A percentile compares a stretch with the other conserved stretches of the same genome.
Evolutionary conservation across 2,329 filamentous ascomycete genomes (phyloP).

Genomic region (Clonostachys rosea): DNA sequence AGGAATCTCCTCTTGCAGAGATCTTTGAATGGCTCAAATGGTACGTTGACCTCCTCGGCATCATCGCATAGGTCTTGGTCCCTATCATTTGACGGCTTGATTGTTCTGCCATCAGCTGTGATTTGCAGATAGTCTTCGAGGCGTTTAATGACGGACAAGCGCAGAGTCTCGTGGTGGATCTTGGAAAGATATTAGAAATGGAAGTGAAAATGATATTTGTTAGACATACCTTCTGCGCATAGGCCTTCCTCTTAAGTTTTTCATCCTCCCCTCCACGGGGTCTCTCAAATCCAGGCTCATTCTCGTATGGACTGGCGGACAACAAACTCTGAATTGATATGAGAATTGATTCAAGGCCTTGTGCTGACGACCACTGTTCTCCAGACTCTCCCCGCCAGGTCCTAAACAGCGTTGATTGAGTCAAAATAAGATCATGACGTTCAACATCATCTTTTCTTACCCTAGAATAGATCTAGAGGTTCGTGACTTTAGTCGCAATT

Average conservation of each 20-base stretch:
- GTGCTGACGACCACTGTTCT: constrained; percentile 95
- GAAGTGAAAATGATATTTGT: constrained; percentile 5
- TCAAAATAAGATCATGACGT: constrained; percentile 5
- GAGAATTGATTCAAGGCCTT: constrained; percentile 89
- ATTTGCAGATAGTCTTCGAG: constrained; percentile 77
- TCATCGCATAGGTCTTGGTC: constrained; percentile 30
- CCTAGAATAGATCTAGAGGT: constrained; percentile 74
- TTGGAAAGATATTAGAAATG: constrained; percentile 25
- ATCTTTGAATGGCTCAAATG: constrained; percentile 85
- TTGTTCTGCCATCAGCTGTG: constrained; percentile 35
- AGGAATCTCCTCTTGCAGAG: constrained; percentile 87
- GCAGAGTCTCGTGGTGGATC: constrained; percentile 73
- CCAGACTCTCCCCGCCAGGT: constrained; percentile 90
- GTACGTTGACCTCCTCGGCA: constrained; percentile 47
- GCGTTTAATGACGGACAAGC: constrained; percentile 80
- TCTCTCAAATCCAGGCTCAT: constrained; percentile 92
- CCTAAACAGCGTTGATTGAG: constrained; percentile 33
- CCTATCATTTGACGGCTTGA: constrained; percentile 27
- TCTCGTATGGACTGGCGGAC: constrained; percentile 90
- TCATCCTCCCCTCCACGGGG: constrained; percentile 58
- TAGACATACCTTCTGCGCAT: constrained; percentile 67
- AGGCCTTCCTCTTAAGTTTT: constrained; percentile 68
- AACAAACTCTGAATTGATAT: constrained; percentile 96
- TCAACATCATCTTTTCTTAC: constrained; percentile 35
- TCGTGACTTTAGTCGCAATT: background rate